phyloP scores from a whole-genome alignment of 371 early-diverging fungal species.

The Syncephalastrum contaminatum region DNA sequence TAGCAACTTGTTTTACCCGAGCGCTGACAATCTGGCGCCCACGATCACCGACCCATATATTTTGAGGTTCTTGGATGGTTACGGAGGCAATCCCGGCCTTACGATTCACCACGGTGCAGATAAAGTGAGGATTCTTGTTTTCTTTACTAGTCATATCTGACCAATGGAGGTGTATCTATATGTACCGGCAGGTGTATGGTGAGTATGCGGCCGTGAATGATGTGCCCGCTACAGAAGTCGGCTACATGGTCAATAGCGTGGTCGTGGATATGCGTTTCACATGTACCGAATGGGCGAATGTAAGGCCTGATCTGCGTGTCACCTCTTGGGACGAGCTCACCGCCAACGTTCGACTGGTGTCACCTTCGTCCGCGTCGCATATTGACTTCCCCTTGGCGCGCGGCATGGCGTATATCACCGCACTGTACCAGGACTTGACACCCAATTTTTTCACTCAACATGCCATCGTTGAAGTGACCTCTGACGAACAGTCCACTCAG shows the following conservation, averaged over 20 bases:
- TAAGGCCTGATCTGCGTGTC: slow-evolving; percentile 17
- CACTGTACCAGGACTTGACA: slow-evolving; percentile 40
- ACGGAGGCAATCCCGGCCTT: slow-evolving; percentile 41
- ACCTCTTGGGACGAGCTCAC: slow-evolving; percentile 39
- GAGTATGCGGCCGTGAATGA: slow-evolving; percentile 40
- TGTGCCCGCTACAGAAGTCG: slow-evolving; percentile 34
- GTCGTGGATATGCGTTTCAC: slow-evolving; percentile 41
- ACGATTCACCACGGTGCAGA: slow-evolving; percentile 23
- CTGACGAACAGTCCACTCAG: slow-evolving; percentile 10
- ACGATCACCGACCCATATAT: slow-evolving; percentile 50
- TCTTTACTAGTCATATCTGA: not conserved
- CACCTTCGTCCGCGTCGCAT: slow-evolving; percentile 1
- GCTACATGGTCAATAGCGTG: slow-evolving; percentile 40
- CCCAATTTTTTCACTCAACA: slow-evolving; percentile 52
- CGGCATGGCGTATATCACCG: slow-evolving; percentile 56
- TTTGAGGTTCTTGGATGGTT: slow-evolving; percentile 38
- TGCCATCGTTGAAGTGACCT: slow-evolving; percentile 31
- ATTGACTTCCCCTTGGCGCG: slow-evolving; percentile 49
- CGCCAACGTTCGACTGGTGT: slow-evolving; percentile 25
- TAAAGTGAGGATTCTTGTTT: not conserved
- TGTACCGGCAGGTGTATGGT: slow-evolving; percentile 24
- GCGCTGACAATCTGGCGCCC: slow-evolving; percentile 35
- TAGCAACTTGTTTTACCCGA: slow-evolving; percentile 48
- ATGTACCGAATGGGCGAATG: slow-evolving; percentile 32
- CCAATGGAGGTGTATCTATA: too few relatives aligned